Percentiles rank a stretch among this genome's conserved stretches.
Evolutionary conservation across 768 basidiomycete species (phyloP).

Genomic region (Cystoderma amianthinum): DNA sequence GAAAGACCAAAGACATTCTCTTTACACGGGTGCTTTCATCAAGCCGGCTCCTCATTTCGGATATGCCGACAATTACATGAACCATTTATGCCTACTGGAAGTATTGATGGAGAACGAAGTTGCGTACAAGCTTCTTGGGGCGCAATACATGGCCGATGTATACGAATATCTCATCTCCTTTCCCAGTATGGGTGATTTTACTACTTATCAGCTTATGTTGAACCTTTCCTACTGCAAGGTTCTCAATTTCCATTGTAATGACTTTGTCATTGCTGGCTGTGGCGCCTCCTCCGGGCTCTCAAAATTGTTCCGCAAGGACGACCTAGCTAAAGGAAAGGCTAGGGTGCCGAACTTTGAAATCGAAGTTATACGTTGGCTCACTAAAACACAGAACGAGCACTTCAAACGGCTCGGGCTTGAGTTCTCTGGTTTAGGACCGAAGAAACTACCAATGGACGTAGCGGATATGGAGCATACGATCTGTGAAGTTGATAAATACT

Average conservation of each 20-base stretch:
- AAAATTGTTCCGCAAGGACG: conserved; percentile 52
- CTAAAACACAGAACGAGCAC: conserved; percentile 48
- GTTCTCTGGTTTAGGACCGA: conserved; percentile 44
- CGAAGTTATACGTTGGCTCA: conserved; percentile 60
- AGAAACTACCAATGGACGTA: conserved; percentile 46
- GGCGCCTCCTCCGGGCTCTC: conserved; percentile 61
- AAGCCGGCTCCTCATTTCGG: conserved; percentile 61
- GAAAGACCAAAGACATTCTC: conserved; percentile 24
- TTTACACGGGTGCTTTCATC: conserved; percentile 71
- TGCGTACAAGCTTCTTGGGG: conserved; percentile 35
- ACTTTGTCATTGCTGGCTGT: conserved; percentile 65
- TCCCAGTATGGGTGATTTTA: conserved; percentile 72
- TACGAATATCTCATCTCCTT: conserved; percentile 53
- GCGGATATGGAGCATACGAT: conserved; percentile 75
- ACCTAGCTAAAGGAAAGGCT: conserved; percentile 21
- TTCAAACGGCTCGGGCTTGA: conserved; percentile 52
- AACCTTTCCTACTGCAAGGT: conserved; percentile 51
- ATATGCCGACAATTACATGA: conserved; percentile 36
- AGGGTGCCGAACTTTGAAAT: conserved; percentile 34
- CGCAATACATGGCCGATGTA: conserved; percentile 56
- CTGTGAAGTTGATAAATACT: conserved; percentile 78
- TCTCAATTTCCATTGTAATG: conserved; percentile 56
- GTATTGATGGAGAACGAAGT: conserved; percentile 52
- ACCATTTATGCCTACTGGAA: conserved; percentile 59
- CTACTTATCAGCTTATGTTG: conserved; percentile 60